Percentiles rank a stretch among this genome's conserved stretches.
Evolutionary conservation across 2,329 filamentous ascomycete species (phyloP).

Genomic region (Penicillium sclerotiorum): DNA sequence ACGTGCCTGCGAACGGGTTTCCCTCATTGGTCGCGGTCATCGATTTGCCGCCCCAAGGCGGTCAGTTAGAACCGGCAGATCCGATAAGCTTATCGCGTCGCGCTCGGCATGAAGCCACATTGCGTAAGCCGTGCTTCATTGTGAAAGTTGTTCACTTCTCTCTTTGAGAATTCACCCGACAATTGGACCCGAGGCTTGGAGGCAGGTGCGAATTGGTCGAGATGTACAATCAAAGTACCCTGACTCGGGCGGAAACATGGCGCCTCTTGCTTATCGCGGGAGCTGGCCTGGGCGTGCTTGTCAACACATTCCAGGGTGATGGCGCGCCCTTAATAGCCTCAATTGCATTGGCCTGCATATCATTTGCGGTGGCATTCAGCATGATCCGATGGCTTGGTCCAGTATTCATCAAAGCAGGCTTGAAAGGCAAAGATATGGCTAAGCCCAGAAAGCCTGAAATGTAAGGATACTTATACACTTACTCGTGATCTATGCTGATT

Average conservation of each 20-base stretch:
- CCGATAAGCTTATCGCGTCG: slow-evolving; percentile 20
- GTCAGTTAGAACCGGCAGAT: slow-evolving; percentile 27
- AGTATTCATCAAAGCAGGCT: slow-evolving; percentile 81
- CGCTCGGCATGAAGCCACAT: slow-evolving; percentile 34
- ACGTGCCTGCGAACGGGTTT: slow-evolving; percentile 17
- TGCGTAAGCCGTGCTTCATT: slow-evolving; percentile 23
- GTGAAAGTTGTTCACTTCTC: slow-evolving; percentile 3
- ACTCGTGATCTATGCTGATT: slow-evolving; percentile 10
- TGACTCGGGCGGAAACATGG: slow-evolving; percentile 59
- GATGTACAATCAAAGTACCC: slow-evolving; percentile 40
- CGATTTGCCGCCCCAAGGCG: slow-evolving; percentile 26
- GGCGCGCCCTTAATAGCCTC: slow-evolving; percentile 89
- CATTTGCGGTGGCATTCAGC: slow-evolving; percentile 78
- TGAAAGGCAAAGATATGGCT: slow-evolving; percentile 87
- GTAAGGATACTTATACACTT: slow-evolving; percentile 46
- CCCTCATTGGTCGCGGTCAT: slow-evolving; percentile 23
- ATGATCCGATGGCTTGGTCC: slow-evolving; percentile 93
- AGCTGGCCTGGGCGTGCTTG: slow-evolving; percentile 71
- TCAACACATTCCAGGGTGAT: slow-evolving; percentile 78
- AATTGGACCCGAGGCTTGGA: background rate
- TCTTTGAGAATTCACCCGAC: background rate
- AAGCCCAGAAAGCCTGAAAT: slow-evolving; percentile 76
- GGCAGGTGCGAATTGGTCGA: slow-evolving; percentile 3
- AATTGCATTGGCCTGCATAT: slow-evolving; percentile 80
- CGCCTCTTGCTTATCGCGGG: slow-evolving; percentile 65